phyloP scores from a whole-genome alignment of 2,329 filamentous ascomycete species.

The Fulvia fulva region DNA sequence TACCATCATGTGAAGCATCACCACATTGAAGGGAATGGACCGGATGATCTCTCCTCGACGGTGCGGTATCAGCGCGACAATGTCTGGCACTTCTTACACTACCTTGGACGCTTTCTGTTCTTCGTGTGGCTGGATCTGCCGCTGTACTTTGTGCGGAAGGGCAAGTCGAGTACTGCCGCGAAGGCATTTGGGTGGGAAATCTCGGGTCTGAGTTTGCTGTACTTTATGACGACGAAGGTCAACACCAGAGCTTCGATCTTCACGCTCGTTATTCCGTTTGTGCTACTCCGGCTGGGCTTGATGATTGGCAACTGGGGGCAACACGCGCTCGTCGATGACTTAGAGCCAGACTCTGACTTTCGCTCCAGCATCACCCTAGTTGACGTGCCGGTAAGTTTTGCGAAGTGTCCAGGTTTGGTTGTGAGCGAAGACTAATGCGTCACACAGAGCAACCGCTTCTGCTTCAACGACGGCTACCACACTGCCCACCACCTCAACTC shows the following conservation, averaged over 20 bases:
- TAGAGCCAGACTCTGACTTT: conserved; percentile 72
- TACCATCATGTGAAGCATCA: conserved; percentile 86
- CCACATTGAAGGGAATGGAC: conserved; percentile 76
- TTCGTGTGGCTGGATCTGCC: conserved; percentile 73
- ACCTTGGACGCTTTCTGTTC: conserved; percentile 69
- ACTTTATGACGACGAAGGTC: conserved; percentile 45
- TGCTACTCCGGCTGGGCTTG: conserved; percentile 63
- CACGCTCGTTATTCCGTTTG: conserved; percentile 63
- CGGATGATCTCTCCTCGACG: conserved; percentile 70
- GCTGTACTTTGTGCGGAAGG: conserved; percentile 64
- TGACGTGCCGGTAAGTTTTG: conserved; percentile 58
- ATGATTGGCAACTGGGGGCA: conserved; percentile 86
- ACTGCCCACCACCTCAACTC: conserved; percentile 78
- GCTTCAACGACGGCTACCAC: conserved; percentile 80
- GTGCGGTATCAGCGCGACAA: conserved; percentile 72
- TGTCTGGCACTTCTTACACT: conserved; percentile 62
- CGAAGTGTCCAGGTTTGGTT: conserved; percentile 35
- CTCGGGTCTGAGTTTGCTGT: conserved; percentile 52
- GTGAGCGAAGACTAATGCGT: conserved; percentile 1
- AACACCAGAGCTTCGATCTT: conserved; percentile 59
- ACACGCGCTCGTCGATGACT: conserved; percentile 73
- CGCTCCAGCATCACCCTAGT: conserved; percentile 75
- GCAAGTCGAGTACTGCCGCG: conserved; percentile 52
- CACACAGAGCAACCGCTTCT: conserved; percentile 65
- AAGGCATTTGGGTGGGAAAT: conserved; percentile 61